Conservation (phyloP, 2,329 filamentous ascomycete genomes). For the Herpotrichia juniperi region DNA sequence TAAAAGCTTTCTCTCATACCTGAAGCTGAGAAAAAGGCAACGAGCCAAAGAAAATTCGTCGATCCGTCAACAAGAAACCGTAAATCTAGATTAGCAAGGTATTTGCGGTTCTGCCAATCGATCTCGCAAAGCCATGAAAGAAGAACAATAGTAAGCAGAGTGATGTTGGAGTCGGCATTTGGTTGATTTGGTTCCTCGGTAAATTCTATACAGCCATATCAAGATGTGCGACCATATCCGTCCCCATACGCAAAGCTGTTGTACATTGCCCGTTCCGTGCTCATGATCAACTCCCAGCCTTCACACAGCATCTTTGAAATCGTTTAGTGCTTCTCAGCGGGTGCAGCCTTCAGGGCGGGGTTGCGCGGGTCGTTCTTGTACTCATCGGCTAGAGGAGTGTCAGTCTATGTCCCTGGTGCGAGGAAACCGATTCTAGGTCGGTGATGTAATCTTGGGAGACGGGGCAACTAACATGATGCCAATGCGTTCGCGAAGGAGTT, state of each 20-base stretch:
- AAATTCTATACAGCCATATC: conserved; percentile 43
- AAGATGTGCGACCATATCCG: conserved; percentile 12
- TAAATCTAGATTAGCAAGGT: no score
- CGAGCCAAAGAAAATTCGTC: no score
- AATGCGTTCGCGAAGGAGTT: conserved; percentile 81
- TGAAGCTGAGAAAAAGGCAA: no score
- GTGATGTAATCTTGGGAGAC: neutral
- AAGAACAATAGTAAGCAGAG: neutral
- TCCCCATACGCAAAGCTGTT: conserved; percentile 35
- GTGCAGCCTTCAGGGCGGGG: conserved; percentile 54
- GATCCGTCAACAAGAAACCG: no score
- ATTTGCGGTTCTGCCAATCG: no score
- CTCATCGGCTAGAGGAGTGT: conserved; percentile 72
- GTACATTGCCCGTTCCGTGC: conserved; percentile 39
- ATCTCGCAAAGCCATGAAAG: neutral
- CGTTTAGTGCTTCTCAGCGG: conserved; percentile 35
- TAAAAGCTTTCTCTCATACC: no score
- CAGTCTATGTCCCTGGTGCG: conserved; percentile 15
- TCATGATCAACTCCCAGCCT: conserved; percentile 15
- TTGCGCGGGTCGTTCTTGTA: conserved; percentile 98
- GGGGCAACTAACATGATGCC: conserved; percentile 71
- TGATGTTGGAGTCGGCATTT: neutral
- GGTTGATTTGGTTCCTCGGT: conserved; percentile 12
- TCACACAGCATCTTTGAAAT: conserved; percentile 18
- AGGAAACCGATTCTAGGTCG: neutral